Conservation (phyloP, 140 eudicot genomes). For the Stevia rebaudiana region DNA sequence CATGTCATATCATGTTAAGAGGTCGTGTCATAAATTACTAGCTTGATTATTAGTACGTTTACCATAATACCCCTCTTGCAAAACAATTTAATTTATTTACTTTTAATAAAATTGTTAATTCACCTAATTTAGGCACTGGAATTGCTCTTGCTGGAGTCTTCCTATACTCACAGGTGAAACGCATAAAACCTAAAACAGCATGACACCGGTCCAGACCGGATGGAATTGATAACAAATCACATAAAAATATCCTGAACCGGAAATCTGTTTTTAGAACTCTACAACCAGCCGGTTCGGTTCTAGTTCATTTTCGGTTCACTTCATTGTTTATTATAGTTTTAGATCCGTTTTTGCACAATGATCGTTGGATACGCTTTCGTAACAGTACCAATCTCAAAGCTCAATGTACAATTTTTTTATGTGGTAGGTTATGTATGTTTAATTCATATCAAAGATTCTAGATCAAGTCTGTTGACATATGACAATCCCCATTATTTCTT, state of each 20-base stretch:
- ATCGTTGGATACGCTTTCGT: neutral
- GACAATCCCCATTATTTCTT: neutral
- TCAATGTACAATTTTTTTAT: conserved; percentile 4
- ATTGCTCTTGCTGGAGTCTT: conserved; percentile 97
- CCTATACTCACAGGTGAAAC: conserved; percentile 81
- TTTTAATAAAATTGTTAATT: neutral
- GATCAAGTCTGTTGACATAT: neutral
- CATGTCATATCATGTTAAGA: no score
- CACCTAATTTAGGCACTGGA: conserved; percentile 60
- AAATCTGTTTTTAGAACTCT: neutral
- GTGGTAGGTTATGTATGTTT: conserved; percentile 1
- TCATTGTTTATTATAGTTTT: neutral
- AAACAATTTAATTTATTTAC: neutral
- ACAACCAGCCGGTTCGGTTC: neutral
- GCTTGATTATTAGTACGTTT: neutral
- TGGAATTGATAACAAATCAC: neutral
- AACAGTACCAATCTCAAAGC: neutral
- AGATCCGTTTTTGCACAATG: conserved; percentile 7
- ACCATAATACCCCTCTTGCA: conserved; percentile 14
- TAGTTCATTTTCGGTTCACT: neutral
- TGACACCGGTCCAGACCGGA: conserved; percentile 15
- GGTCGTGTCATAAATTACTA: no score
- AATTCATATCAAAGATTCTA: neutral
- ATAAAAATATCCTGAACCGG: conserved; percentile 9
- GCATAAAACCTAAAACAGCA: conserved; percentile 60